A percentile compares a stretch with the other conserved stretches of the same genome.
Evolutionary conservation across 352 stramenopile species (phyloP).

Genomic region (Pythium periplocum): DNA sequence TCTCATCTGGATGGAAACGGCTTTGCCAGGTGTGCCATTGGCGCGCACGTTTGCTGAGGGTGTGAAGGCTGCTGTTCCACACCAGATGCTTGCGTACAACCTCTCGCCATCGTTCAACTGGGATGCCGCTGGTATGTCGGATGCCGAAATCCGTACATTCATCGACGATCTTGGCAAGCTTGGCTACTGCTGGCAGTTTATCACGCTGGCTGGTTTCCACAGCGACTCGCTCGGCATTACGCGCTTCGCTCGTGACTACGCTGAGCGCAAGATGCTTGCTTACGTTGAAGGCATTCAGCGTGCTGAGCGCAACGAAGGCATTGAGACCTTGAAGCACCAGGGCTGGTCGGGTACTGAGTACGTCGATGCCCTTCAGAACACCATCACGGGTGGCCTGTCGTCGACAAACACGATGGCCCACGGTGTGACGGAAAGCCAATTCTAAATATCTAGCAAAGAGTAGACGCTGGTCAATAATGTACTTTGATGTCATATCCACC

Average conservation of each 20-base stretch:
- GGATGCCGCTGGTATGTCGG: constrained; percentile 95
- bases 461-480: background rate
- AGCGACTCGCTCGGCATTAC: constrained; percentile 96
- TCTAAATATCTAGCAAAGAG: constrained; percentile 45
- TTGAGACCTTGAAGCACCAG: constrained; percentile 98
- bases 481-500: too few species aligned
- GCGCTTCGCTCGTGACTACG: constrained; percentile 91
- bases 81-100: constrained; percentile 99
- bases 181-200: constrained; percentile 98
- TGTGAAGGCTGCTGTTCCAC: constrained; percentile 87
- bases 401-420: constrained; percentile 97
- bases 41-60: constrained; percentile 92
- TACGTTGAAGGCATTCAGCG: constrained; percentile 97
- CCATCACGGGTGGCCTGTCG: constrained; percentile 92
- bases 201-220: constrained; percentile 98
- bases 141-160: constrained; percentile 92
- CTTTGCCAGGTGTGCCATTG: constrained; percentile 92
- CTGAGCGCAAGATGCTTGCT: constrained; percentile 88
- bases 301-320: constrained; percentile 90
- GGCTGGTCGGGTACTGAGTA: constrained; percentile 97
- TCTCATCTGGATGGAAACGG: constrained; percentile 99
- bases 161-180: constrained; percentile 94
- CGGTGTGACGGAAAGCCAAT: constrained; percentile 97
- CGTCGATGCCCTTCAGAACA: constrained; percentile 95
- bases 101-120: constrained; percentile 98